Conservation (phyloP, 1,284 basidiomycete species). For the Takashimella koratensis region DNA sequence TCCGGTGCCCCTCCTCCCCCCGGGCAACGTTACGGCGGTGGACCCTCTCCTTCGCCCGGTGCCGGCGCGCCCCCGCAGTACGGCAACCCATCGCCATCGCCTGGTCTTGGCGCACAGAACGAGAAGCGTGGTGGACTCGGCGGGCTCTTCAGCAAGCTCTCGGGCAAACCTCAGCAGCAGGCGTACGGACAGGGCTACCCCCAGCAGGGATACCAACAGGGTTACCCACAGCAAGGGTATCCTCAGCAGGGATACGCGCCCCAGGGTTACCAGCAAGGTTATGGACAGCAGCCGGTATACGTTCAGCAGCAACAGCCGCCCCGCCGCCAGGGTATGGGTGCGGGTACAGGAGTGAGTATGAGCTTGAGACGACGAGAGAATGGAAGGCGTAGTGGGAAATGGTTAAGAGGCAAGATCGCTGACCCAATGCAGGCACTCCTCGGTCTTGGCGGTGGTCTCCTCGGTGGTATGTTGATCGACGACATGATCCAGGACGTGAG, state of each 20-base stretch:
- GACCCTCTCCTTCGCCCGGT: neutral
- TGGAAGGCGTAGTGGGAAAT: conserved; percentile 6
- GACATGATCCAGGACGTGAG: conserved; percentile 40
- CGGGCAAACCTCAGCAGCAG: conserved; percentile 19
- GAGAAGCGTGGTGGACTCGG: conserved; percentile 29
- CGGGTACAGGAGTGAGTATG: conserved; percentile 31
- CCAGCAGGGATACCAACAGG: conserved; percentile 17
- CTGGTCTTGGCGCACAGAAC: conserved; percentile 9
- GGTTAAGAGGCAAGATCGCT: neutral
- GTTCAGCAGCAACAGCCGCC: conserved; percentile 20
- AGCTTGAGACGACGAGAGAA: neutral
- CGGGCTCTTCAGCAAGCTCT: conserved; percentile 40
- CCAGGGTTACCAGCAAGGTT: conserved; percentile 14
- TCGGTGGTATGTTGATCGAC: conserved; percentile 48
- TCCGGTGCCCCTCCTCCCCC: conserved; percentile 38
- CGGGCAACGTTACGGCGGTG: conserved; percentile 8
- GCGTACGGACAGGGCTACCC: conserved; percentile 10
- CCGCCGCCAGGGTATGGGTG: conserved; percentile 36
- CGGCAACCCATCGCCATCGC: conserved; percentile 2
- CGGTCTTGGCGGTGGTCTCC: conserved; percentile 44
- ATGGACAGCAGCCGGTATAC: conserved; percentile 21
- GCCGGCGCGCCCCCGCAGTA: neutral
- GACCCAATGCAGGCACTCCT: conserved; percentile 21
- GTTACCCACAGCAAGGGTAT: conserved; percentile 29
- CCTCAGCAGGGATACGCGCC: conserved; percentile 6